These are phyloP conservation scores for Fusarium oxysporum DNA, from an alignment of 2,329 filamentous ascomycete genomes.

Conservation along the genomic window DNA sequence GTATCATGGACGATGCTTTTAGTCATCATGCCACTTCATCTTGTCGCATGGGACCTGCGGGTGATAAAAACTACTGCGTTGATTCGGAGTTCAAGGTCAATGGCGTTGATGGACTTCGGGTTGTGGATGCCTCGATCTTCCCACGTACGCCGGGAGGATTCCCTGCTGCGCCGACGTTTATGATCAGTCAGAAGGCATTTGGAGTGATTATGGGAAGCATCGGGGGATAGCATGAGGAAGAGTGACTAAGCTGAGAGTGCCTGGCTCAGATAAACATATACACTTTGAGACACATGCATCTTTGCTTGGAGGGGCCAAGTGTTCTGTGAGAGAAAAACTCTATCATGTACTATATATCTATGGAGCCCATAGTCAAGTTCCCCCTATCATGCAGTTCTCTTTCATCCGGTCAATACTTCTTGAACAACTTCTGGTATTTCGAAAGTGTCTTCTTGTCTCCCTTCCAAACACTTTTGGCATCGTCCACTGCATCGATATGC, in stretches of 20 bases:
- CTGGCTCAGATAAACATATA: accelerated
- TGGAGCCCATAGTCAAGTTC: neutral
- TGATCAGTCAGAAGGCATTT: conserved; percentile 33
- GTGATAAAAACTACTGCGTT: conserved; percentile 64
- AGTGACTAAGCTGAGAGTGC: accelerated
- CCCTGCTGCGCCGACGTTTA: conserved; percentile 27
- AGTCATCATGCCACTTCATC: conserved; percentile 69
- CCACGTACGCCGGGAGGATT: conserved; percentile 48
- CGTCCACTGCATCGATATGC: conserved; percentile 43
- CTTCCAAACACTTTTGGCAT: conserved; percentile 41
- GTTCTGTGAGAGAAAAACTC: accelerated
- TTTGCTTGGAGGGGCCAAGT: accelerated
- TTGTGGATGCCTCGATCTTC: conserved; percentile 70
- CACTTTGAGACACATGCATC: accelerated
- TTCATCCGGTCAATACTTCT: conserved; percentile 15
- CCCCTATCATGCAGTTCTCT: accelerated
- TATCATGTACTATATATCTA: neutral
- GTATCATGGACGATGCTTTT: conserved; percentile 62
- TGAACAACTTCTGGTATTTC: conserved; percentile 43
- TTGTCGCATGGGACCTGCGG: conserved; percentile 64
- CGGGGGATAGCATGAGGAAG: accelerated
- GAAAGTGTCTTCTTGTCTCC: conserved; percentile 23
- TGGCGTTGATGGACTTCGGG: conserved; percentile 64
- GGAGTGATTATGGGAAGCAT: neutral
- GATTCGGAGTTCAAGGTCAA: conserved; percentile 67